phyloP scores from a whole-genome alignment of 805 yeast species.

The Sugiyamaella smithiae region DNA sequence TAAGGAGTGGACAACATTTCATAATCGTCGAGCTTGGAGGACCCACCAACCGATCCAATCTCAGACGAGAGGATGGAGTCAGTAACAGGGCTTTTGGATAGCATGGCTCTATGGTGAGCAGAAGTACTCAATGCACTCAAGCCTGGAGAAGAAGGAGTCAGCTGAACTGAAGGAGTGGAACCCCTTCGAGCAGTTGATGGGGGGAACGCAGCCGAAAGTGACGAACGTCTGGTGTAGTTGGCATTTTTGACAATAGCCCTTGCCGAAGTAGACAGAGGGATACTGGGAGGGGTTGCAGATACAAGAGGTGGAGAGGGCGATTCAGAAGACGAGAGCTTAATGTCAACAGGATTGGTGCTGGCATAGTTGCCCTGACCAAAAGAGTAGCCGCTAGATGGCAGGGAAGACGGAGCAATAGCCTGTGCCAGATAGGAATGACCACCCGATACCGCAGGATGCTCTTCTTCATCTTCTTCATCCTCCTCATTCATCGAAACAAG shows the following conservation, averaged over 20 bases:
- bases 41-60: constrained; percentile 5
- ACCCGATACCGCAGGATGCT: not conserved
- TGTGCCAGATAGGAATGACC: not conserved
- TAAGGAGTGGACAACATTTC: constrained; percentile 23
- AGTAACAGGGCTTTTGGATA: constrained; percentile 19
- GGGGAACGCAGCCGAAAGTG: constrained; percentile 20
- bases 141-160: constrained; percentile 12
- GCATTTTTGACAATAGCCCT: constrained; percentile 18
- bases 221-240: constrained; percentile 10
- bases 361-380: not conserved
- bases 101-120: constrained; percentile 9
- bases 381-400: not conserved
- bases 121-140: constrained; percentile 2
- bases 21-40: constrained; percentile 17
- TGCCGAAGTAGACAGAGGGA: constrained; percentile 19
- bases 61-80: constrained; percentile 17
- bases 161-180: constrained; percentile 12
- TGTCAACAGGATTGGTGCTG: not conserved
- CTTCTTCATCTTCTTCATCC: constrained; percentile 27
- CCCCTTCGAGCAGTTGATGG: constrained; percentile 19
- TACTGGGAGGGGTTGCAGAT: constrained; percentile 10
- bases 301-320: constrained; percentile 13
- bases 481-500: constrained; percentile 65
- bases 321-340: constrained; percentile 3
- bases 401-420: not conserved